phyloP scores from a whole-genome alignment of 2,329 filamentous ascomycete species.

The Aureobasidium subglaciale region DNA sequence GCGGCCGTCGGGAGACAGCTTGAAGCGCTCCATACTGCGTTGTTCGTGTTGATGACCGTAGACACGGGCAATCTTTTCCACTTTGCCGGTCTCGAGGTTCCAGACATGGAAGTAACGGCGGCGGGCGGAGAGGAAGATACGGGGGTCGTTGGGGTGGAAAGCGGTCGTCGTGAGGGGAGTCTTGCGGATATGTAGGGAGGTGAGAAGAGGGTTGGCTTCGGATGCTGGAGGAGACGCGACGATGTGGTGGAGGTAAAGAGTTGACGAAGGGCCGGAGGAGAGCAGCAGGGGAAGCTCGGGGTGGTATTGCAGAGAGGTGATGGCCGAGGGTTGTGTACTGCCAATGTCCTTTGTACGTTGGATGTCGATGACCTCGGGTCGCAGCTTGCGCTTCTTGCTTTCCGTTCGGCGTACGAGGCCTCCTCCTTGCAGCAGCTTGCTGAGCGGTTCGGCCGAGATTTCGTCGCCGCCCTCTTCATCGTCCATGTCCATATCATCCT shows the following conservation, averaged over 20 bases:
- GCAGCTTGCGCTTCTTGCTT: slow-evolving; percentile 62
- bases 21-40: slow-evolving; percentile 84
- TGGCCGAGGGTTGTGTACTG: slow-evolving; percentile 65
- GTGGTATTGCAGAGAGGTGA: slow-evolving; percentile 84
- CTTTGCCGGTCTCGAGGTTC: slow-evolving; percentile 72
- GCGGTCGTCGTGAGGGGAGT: slow-evolving; percentile 79
- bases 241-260: slow-evolving; percentile 84
- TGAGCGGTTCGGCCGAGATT: slow-evolving; percentile 67
- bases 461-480: slow-evolving; percentile 27
- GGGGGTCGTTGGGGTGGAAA: slow-evolving; percentile 64
- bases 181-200: slow-evolving; percentile 76
- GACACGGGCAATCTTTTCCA: slow-evolving; percentile 74
- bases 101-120: slow-evolving; percentile 90
- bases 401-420: slow-evolving; percentile 52
- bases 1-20: slow-evolving; percentile 74
- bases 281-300: slow-evolving; percentile 81
- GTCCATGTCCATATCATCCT: slow-evolving; percentile 48
- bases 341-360: slow-evolving; percentile 82
- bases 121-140: slow-evolving; percentile 81
- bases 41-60: slow-evolving; percentile 74
- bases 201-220: slow-evolving; percentile 80
- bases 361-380: slow-evolving; percentile 83
- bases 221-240: slow-evolving; percentile 61
- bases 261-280: slow-evolving; percentile 78
- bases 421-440: slow-evolving; percentile 68